Evolutionary conservation across 352 stramenopile species (phyloP), one percentile per base, ranked within the genome.

Genomic region (Phytophthora hybrid): DNA sequence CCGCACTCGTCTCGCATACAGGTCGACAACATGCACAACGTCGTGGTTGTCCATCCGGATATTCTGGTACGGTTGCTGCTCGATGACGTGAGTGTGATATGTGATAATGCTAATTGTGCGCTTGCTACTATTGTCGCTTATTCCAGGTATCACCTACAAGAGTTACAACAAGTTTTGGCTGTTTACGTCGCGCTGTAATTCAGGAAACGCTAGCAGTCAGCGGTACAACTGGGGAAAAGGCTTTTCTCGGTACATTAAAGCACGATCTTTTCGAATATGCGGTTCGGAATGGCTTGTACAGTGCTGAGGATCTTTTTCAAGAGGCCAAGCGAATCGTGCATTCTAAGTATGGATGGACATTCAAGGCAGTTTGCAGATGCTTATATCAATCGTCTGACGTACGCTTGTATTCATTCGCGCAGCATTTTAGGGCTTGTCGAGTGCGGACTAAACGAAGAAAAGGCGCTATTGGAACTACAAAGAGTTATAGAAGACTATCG

Each of bases 211-310:
- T 93, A 13, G 82, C 80, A 32, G 83, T 96, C 5, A 89, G 60
- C 23, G 63, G 75, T n/a, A 74, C 84, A 8, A 93, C 82, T n/a
- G 77, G 85, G 26, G 55, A 80, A 11, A 91, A 90, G 29, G 89
- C 87, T 18, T 82, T 95, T 19, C 57, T 95, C 13, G 89, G 89
- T 44, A 96, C 80, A 16, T 69, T 96, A 19, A 96, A 96, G 69
- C 89, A 96, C 74, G 81, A 94, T n/a, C 62, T 96, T 4, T 96
- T 96, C 57, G 84, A 96, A 59, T 54, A 75, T 19, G 81, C 84
- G 19, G 61, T 96, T 63, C 23, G 84, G 13, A 73, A 80, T 34
- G 71, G 74, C 11, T 68, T 84, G 11, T 64, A 78, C 39, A 76
- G 65, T 10, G 47, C 74, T 11, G 66, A 78, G 3, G 75, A 63